Base-by-base conservation (phyloP, 345 rosid species). In the Luvunga scandens region DNA sequence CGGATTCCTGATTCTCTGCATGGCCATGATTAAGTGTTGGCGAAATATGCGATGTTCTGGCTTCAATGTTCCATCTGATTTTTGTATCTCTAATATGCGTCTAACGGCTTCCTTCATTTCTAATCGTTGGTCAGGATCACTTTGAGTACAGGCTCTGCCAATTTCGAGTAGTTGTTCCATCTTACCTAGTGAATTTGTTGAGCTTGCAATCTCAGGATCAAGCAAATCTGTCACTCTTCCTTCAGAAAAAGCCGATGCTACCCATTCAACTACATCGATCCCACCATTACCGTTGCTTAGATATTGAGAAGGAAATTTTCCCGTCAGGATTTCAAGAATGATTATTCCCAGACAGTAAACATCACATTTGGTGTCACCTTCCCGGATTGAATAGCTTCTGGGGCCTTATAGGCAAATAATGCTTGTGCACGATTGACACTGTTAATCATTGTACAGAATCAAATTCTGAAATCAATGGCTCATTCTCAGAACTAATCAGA, bases 261-360 rank as follows among this genome's bases (percentile, higher is more conserved):
- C 86, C 97, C 90, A 87, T 69, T 85, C 85, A 6, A 88, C 88
- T 36, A 88, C 25, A 66, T 92, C 93, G 0, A 86, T 88, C 13
- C 93, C 97, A 3, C 91, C 94, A 36, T 79, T 78, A 2, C 78
- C 86, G 12, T 83, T 65, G 66, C 75, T 87, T 36, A 85, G 79
- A 83, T 90, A 93, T 21, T 91, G 93, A 5, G 87, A 82, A 38
- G 96, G 98, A 62, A 86, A 84, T 75, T 88, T 88, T 19, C 94
- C 92, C 2, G 97, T 91, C 2, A 93, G 82, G 71, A 90, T 88
- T 83, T 95, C 97, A 0, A 95, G 87, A 34, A 92, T 87, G 56
- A 95, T 71, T 1, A 92, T 79, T 66, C 99, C 97, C 39, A 92
- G 82, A 75, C 94, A 89, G 78, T 80, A 95, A 4, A 92, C 93